phyloP scores from a whole-genome alignment of 768 basidiomycete genomes.

The Lactarius akahatsu region DNA sequence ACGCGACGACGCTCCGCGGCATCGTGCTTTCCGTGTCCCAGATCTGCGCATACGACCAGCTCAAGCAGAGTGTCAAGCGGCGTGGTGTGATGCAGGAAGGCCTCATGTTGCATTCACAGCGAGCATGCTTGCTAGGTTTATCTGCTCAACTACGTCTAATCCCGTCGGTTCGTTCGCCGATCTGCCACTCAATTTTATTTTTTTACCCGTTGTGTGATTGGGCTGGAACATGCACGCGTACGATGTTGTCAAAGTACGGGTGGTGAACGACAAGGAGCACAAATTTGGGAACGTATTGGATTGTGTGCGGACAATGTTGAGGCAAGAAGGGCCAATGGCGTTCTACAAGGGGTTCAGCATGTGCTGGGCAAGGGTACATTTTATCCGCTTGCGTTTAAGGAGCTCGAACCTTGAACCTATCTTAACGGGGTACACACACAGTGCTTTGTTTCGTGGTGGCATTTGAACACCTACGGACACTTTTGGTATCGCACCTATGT shows the following conservation, averaged over 20 bases:
- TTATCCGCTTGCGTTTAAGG: neutral
- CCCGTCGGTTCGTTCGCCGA: constrained; percentile 28
- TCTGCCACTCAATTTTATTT: neutral
- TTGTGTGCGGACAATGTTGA: constrained; percentile 36
- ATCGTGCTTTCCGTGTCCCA: constrained; percentile 38
- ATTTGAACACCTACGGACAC: constrained; percentile 36
- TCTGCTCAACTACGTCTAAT: constrained; percentile 40
- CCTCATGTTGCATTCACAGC: constrained; percentile 35
- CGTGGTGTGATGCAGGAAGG: constrained; percentile 38
- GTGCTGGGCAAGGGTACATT: constrained; percentile 41
- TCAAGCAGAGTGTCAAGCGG: constrained; percentile 38
- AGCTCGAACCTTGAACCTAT: neutral
- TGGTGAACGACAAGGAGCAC: constrained; percentile 40
- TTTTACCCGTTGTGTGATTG: neutral
- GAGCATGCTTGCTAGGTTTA: constrained; percentile 39
- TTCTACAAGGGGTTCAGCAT: constrained; percentile 42
- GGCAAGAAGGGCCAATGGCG: constrained; percentile 36
- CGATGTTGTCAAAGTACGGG: constrained; percentile 41
- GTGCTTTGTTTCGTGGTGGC: constrained; percentile 37
- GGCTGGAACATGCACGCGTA: constrained; percentile 1
- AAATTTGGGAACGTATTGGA: constrained; percentile 34
- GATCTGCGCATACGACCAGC: constrained; percentile 40
- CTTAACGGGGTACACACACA: constrained; percentile 35
- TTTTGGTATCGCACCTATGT: constrained; percentile 39
- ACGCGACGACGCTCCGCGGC: constrained; percentile 38